phyloP scores from a whole-genome alignment of 768 basidiomycete species.

The Suillus decipiens region DNA sequence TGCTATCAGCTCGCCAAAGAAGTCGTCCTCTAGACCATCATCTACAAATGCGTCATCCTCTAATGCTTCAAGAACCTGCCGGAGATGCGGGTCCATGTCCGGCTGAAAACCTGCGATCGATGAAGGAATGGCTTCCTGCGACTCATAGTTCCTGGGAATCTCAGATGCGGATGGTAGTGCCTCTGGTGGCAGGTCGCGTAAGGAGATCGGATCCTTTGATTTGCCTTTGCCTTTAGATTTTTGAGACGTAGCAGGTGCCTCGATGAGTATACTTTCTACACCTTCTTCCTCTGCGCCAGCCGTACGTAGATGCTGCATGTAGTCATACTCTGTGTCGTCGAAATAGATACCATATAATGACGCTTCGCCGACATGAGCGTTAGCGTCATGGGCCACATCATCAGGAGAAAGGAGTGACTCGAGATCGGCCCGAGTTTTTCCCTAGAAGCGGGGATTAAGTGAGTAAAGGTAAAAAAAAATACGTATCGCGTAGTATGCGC shows the following conservation, averaged over 20 bases:
- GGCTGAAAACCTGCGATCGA: constrained; percentile 90
- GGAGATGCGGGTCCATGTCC: constrained; percentile 93
- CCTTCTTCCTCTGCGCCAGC: constrained; percentile 80
- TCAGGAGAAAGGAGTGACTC: constrained; percentile 57
- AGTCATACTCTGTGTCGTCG: constrained; percentile 96
- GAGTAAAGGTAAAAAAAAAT: constrained; percentile 25
- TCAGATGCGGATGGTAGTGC: constrained; percentile 72
- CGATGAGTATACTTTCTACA: constrained; percentile 78
- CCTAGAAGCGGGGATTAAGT: constrained; percentile 41
- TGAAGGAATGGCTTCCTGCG: constrained; percentile 75
- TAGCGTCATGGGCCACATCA: constrained; percentile 47
- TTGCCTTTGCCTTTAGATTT: constrained; percentile 40
- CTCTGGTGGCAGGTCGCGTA: constrained; percentile 66
- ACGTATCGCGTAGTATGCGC: constrained; percentile 2
- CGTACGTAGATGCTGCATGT: constrained; percentile 92
- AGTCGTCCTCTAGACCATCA: constrained; percentile 69
- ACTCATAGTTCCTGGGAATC: constrained; percentile 72
- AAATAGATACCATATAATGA: constrained; percentile 87
- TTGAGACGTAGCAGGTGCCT: constrained; percentile 58
- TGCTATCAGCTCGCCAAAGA: constrained; percentile 70
- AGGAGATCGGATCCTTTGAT: constrained; percentile 38
- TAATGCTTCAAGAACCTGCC: constrained; percentile 90
- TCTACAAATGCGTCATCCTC: constrained; percentile 96
- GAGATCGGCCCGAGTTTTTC: constrained; percentile 80
- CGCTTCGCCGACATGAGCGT: constrained; percentile 80